phyloP scores from a whole-genome alignment of 2,329 filamentous ascomycete species.

The Onygena corvina region DNA sequence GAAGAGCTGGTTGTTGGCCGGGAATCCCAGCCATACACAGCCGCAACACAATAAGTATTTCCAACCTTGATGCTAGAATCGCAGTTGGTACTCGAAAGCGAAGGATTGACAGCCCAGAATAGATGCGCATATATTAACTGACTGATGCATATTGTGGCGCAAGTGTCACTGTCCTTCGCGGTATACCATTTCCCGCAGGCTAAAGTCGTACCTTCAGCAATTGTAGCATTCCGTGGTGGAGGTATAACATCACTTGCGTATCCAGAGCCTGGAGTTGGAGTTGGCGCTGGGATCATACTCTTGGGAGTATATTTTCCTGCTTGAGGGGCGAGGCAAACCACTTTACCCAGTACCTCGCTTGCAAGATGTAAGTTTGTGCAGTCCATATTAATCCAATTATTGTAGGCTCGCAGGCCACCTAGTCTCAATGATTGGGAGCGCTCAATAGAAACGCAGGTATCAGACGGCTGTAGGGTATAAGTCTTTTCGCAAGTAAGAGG shows the following conservation, averaged over 20 bases:
- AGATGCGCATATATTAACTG: constrained; percentile 10
- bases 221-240: constrained; percentile 15
- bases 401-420: constrained; percentile 12
- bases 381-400: constrained; percentile 14
- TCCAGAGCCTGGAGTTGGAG: constrained; percentile 4
- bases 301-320: not conserved
- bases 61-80: not conserved
- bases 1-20: too few relatives aligned
- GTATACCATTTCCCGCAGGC: constrained; percentile 18
- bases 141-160: constrained; percentile 17
- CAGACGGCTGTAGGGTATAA: constrained; percentile 4
- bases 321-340: constrained; percentile 13
- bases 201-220: constrained; percentile 16
- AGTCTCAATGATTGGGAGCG: not conserved
- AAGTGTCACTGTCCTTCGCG: constrained; percentile 14
- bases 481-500: not conserved
- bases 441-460: constrained; percentile 8
- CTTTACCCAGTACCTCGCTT: constrained; percentile 10
- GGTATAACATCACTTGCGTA: not conserved
- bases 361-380: constrained; percentile 14
- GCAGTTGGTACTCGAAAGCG: constrained; percentile 13
- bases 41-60: constrained; percentile 5
- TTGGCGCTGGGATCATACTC: not conserved
- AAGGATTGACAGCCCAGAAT: constrained; percentile 18
- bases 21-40: not conserved